These are phyloP conservation scores for Phoenix dactylifera DNA, from an alignment of 176 grass and related monocot species.

Conservation along the genomic window DNA sequence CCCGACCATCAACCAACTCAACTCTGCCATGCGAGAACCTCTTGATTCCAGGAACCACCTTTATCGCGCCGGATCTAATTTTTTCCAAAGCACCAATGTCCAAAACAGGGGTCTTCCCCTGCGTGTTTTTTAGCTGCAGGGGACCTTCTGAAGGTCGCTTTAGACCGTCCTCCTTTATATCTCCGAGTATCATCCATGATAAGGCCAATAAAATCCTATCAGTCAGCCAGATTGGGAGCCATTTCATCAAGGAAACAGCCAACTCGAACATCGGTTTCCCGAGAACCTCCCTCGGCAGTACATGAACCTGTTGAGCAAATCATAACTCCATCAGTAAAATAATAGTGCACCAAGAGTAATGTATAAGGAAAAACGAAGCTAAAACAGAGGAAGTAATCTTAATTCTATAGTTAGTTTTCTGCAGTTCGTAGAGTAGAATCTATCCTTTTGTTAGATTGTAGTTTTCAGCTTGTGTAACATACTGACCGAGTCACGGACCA, in stretches of 20 bases:
- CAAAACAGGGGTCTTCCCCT: conserved; percentile 39
- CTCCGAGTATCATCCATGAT: conserved; percentile 23
- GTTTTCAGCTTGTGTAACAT: too few relatives aligned
- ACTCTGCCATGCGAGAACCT: conserved; percentile 14
- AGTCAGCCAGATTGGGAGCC: conserved; percentile 31
- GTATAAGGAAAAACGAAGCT: too few relatives aligned
- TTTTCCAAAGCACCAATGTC: conserved; percentile 27
- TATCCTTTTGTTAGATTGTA: too few relatives aligned
- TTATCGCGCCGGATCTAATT: conserved; percentile 37
- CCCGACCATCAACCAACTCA: conserved; percentile 25
- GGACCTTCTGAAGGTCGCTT: conserved; percentile 23
- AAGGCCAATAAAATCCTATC: conserved; percentile 29
- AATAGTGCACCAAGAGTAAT: too few relatives aligned
- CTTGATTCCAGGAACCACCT: conserved; percentile 32
- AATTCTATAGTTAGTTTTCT: not conserved
- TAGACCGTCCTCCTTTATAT: conserved; percentile 24
- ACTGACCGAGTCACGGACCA: conserved; percentile 31
- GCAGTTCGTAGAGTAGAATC: too few relatives aligned
- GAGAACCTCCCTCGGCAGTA: conserved; percentile 32
- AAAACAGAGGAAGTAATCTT: too few relatives aligned
- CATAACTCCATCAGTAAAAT: too few relatives aligned
- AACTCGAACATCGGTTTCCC: conserved; percentile 34
- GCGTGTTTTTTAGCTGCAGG: conserved; percentile 27
- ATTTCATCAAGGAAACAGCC: conserved; percentile 25
- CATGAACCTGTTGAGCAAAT: conserved; percentile 18